Percentiles rank a stretch among this genome's conserved stretches.
Evolutionary conservation across 2,329 filamentous ascomycete species (phyloP).

Genomic region (Pseudogymnoascus sp.): DNA sequence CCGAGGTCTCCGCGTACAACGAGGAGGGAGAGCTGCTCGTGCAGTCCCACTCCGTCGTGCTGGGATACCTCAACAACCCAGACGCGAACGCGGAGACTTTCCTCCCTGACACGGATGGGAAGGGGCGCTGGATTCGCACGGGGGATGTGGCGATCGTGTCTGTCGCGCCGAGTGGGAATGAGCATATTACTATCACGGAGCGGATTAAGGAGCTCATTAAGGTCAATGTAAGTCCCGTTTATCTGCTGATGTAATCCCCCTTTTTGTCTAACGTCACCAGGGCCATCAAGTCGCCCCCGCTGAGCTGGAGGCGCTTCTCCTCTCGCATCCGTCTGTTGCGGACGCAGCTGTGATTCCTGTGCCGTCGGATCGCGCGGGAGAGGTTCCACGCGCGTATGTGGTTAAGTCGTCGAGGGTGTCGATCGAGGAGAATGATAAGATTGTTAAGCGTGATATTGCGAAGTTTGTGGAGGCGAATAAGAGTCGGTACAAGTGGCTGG

Average conservation of each 20-base stretch:
- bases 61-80: slow-evolving; percentile 83
- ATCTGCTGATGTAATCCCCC: background rate
- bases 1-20: slow-evolving; percentile 63
- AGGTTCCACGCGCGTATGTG: slow-evolving; percentile 62
- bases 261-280: slow-evolving; percentile 34
- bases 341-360: slow-evolving; percentile 75
- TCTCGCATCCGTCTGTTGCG: slow-evolving; percentile 66
- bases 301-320: slow-evolving; percentile 72
- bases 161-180: slow-evolving; percentile 56
- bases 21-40: slow-evolving; percentile 75
- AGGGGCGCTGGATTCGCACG: slow-evolving; percentile 69
- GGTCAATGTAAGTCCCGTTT: slow-evolving; percentile 54
- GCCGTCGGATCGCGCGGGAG: slow-evolving; percentile 53
- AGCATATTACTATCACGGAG: slow-evolving; percentile 82
- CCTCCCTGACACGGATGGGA: slow-evolving; percentile 52
- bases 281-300: slow-evolving; percentile 78
- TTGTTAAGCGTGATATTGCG: slow-evolving; percentile 44
- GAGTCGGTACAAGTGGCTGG: slow-evolving; percentile 61
- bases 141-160: slow-evolving; percentile 75
- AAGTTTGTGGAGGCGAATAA: slow-evolving; percentile 60
- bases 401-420: slow-evolving; percentile 43
- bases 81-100: slow-evolving; percentile 79
- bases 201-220: slow-evolving; percentile 74
- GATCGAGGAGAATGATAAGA: slow-evolving; percentile 50
- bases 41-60: slow-evolving; percentile 65